A percentile compares a stretch with the other conserved stretches of the same genome.
Conservation (phyloP, 495 filamentous ascomycete genomes). For the Neurospora sp. region DNA sequence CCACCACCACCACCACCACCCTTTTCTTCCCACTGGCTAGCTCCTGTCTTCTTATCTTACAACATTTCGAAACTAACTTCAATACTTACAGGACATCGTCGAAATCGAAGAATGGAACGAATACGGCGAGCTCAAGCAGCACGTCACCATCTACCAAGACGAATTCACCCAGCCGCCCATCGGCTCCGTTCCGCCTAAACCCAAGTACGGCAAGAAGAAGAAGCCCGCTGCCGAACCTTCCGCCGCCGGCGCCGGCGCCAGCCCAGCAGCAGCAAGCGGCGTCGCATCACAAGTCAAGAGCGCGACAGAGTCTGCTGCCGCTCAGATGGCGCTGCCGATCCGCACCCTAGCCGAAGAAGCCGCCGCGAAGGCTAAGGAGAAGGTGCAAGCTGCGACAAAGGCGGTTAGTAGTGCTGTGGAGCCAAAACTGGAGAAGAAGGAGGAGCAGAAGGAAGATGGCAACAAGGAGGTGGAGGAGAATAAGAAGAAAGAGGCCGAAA, state of each 20-base stretch:
- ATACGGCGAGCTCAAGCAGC: slow-evolving; percentile 85
- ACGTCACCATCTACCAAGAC: slow-evolving; percentile 52
- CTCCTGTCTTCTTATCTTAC: neutral
- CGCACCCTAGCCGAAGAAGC: slow-evolving; percentile 61
- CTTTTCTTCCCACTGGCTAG: neutral
- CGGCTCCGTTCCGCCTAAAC: slow-evolving; percentile 23
- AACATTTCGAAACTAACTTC: neutral
- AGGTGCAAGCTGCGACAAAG: slow-evolving; percentile 32
- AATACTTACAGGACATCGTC: slow-evolving; percentile 55
- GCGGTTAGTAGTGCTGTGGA: slow-evolving; percentile 21
- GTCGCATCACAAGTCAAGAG: slow-evolving; percentile 9
- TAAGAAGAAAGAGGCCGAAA: neutral
- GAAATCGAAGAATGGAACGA: slow-evolving; percentile 99
- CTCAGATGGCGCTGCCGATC: slow-evolving; percentile 39
- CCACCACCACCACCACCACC: neutral
- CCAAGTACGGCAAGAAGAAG: slow-evolving; percentile 16
- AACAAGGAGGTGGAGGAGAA: neutral
- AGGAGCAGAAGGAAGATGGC: slow-evolving; percentile 20
- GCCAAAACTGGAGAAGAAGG: slow-evolving; percentile 18
- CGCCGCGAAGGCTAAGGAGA: slow-evolving; percentile 51
- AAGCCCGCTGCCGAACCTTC: slow-evolving; percentile 15
- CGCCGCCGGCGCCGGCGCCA: slow-evolving; percentile 29
- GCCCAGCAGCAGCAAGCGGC: slow-evolving; percentile 9
- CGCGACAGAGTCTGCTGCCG: slow-evolving; percentile 9
- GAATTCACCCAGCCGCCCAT: slow-evolving; percentile 39